Conservation (phyloP, 2,329 filamentous ascomycete genomes). For the Penicillium italicum region DNA sequence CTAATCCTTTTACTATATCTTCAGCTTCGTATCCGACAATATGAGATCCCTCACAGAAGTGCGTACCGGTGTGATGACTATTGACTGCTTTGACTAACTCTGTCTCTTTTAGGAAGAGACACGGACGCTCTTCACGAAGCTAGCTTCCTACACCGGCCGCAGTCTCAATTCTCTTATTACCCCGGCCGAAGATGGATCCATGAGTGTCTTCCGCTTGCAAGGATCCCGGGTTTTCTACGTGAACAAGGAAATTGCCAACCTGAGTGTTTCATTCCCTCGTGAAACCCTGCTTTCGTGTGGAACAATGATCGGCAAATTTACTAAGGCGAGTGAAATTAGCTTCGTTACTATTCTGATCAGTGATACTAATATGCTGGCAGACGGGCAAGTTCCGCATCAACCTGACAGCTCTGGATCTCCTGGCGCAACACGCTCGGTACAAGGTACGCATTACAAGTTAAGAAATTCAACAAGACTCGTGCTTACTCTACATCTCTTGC, state of each 20-base stretch:
- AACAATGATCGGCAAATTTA: slow-evolving; percentile 54
- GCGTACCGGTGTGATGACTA: slow-evolving; percentile 69
- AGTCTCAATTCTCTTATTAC: slow-evolving; percentile 4
- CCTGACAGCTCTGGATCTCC: slow-evolving; percentile 84
- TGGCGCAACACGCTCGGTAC: slow-evolving; percentile 87
- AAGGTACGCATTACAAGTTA: slow-evolving; percentile 49
- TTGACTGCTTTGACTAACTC: neutral
- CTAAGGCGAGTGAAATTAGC: neutral
- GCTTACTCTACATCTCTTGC: neutral
- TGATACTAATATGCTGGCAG: slow-evolving; percentile 39
- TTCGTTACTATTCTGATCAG: neutral
- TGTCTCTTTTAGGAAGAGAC: slow-evolving; percentile 36
- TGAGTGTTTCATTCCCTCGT: slow-evolving; percentile 80
- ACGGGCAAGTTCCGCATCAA: slow-evolving; percentile 92
- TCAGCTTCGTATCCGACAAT: slow-evolving; percentile 3
- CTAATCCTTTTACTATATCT: neutral
- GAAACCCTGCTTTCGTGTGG: slow-evolving; percentile 83
- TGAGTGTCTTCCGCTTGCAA: slow-evolving; percentile 72
- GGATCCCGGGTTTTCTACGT: slow-evolving; percentile 88
- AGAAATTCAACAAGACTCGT: neutral
- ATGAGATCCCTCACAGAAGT: slow-evolving; percentile 46
- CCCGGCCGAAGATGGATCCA: slow-evolving; percentile 59
- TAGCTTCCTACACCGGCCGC: slow-evolving; percentile 83
- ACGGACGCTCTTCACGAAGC: slow-evolving; percentile 79
- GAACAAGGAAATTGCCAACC: slow-evolving; percentile 80